Percentiles rank a stretch among this genome's conserved stretches.
Evolutionary conservation across 2,329 filamentous ascomycete species (phyloP).

Genomic region (Phialophora verrucosa): DNA sequence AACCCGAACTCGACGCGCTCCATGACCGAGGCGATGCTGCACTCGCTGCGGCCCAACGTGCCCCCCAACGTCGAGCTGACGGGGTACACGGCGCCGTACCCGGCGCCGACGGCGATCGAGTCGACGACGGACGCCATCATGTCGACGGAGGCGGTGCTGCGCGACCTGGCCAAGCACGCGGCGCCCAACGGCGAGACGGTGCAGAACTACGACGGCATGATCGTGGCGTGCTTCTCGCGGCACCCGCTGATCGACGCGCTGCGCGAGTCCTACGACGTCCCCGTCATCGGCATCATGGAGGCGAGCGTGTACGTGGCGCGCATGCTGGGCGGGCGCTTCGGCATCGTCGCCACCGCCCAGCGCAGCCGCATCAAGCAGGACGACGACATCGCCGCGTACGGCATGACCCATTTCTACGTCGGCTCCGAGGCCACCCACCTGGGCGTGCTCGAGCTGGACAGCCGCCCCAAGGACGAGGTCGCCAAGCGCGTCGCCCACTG

Average conservation of each 20-base stretch:
- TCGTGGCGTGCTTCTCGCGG: constrained; percentile 58
- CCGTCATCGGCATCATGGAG: constrained; percentile 60
- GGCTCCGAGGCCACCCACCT: constrained; percentile 52
- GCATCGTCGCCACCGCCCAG: constrained; percentile 51
- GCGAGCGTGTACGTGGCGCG: constrained; percentile 56
- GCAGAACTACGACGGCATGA: constrained; percentile 53
- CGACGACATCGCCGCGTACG: constrained; percentile 51
- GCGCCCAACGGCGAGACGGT: constrained; percentile 45
- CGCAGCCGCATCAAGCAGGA: constrained; percentile 50
- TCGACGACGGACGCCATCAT: constrained; percentile 57
- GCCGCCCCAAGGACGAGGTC: constrained; percentile 47
- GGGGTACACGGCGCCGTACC: constrained; percentile 58
- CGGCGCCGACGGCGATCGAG: constrained; percentile 59
- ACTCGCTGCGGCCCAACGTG: constrained; percentile 51
- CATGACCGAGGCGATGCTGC: constrained; percentile 57
- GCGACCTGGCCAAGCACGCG: constrained; percentile 50
- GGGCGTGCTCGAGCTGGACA: constrained; percentile 54
- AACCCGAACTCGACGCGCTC: constrained; percentile 56
- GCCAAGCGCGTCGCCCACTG: constrained; percentile 48
- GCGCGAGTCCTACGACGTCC: constrained; percentile 53
- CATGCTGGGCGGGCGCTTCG: constrained; percentile 56
- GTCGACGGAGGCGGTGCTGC: constrained; percentile 56
- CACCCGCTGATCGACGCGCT: constrained; percentile 56
- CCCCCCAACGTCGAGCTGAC: constrained; percentile 56
- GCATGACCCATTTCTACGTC: constrained; percentile 51